A percentile compares a stretch with the other conserved stretches of the same genome.
phyloP scores from a whole-genome alignment of 2,329 filamentous ascomycete species.

The Ophiostoma ulmi region DNA sequence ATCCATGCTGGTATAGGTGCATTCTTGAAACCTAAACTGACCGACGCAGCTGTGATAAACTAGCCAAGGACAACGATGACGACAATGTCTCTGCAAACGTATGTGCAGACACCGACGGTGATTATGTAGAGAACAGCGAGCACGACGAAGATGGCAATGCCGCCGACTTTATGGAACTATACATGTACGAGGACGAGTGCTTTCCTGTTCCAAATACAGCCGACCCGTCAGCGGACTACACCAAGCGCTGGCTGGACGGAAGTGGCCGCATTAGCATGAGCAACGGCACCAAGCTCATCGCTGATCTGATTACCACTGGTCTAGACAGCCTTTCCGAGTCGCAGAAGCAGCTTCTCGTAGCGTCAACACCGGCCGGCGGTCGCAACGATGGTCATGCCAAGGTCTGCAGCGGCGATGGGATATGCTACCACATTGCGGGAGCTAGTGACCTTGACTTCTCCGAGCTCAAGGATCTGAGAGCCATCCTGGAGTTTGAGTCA shows the following conservation, averaged over 20 bases:
- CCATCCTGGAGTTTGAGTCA: no score
- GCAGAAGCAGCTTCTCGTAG: neutral
- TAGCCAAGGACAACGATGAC: neutral
- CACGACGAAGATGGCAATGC: neutral
- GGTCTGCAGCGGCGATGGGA: neutral
- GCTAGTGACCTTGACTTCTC: neutral
- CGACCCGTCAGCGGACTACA: neutral
- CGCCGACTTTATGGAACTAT: neutral
- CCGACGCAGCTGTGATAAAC: neutral
- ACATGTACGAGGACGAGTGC: conserved; percentile 3
- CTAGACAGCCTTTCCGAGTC: neutral
- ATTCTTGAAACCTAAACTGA: neutral
- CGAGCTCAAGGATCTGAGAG: neutral
- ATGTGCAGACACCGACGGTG: neutral
- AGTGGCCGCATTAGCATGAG: neutral
- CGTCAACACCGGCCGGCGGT: neutral
- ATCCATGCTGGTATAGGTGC: no score
- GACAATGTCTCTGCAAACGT: neutral
- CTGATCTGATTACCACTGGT: neutral
- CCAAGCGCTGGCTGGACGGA: neutral
- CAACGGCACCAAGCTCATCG: neutral
- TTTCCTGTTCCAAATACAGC: neutral
- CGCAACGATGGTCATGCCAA: neutral
- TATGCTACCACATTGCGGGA: neutral
- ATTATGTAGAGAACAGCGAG: neutral